A percentile compares a stretch with the other conserved stretches of the same genome.
Conservation (phyloP, 495 filamentous ascomycete species). For the Hyphodiscus hymeniophilus region DNA sequence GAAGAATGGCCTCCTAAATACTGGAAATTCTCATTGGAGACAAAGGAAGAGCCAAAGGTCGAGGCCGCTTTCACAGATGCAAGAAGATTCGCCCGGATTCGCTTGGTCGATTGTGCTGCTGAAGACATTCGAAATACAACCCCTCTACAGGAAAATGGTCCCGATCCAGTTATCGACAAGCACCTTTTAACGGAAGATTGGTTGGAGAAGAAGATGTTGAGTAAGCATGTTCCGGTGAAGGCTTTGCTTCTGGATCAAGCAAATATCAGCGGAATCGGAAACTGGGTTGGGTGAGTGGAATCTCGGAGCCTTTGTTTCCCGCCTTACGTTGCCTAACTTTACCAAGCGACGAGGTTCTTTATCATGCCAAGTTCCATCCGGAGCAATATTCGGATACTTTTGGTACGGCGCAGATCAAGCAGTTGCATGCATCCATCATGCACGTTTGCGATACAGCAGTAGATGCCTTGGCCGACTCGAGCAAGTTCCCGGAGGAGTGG, state of each 20-base stretch:
- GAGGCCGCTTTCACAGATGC: constrained; percentile 81
- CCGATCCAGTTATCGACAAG: constrained; percentile 82
- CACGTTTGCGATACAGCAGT: constrained; percentile 74
- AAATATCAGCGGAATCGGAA: constrained; percentile 89
- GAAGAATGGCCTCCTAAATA: constrained; percentile 80
- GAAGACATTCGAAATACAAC: constrained; percentile 64
- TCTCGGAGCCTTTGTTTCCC: neutral
- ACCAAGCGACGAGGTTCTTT: constrained; percentile 75
- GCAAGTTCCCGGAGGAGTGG: constrained; percentile 83
- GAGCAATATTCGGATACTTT: constrained; percentile 88
- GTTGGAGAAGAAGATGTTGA: constrained; percentile 57
- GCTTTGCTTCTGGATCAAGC: constrained; percentile 79
- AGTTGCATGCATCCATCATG: constrained; percentile 63
- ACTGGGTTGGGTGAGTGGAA: constrained; percentile 67
- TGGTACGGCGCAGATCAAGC: constrained; percentile 57
- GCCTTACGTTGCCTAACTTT: constrained; percentile 13
- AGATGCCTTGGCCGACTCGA: constrained; percentile 70
- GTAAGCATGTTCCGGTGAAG: constrained; percentile 77
- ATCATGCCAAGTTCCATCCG: constrained; percentile 79
- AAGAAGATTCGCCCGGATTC: constrained; percentile 66
- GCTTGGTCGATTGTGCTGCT: constrained; percentile 72
- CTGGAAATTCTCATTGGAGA: constrained; percentile 76
- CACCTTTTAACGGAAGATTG: constrained; percentile 66
- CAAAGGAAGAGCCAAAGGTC: constrained; percentile 44
- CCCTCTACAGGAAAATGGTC: constrained; percentile 83